A percentile compares a stretch with the other conserved stretches of the same genome.
Evolutionary conservation across 352 stramenopile species (phyloP).

Genomic region (Pythium volutum): DNA sequence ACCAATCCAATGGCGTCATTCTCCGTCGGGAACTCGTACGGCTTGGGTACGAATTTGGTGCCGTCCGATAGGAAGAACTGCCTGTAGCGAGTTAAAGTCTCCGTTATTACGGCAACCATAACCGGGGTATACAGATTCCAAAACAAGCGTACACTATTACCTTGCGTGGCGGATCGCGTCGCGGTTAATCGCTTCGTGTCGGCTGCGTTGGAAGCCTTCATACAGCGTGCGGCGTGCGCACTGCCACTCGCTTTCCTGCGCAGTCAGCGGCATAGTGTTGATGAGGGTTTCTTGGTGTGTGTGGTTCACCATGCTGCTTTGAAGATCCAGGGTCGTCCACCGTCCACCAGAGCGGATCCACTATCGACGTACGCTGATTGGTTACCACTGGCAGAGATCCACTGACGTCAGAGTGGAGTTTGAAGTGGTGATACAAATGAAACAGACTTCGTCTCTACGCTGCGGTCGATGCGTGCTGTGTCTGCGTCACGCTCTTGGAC

Average conservation of each 20-base stretch:
- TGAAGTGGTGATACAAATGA: no score
- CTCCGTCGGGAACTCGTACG: conserved; percentile 42
- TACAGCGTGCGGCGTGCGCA: conserved; percentile 18
- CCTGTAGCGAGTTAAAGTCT: neutral
- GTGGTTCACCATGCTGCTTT: neutral
- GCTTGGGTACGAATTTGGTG: conserved; percentile 39
- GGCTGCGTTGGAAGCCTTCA: conserved; percentile 15
- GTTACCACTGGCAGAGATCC: no score
- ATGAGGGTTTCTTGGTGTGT: neutral
- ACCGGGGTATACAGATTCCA: neutral
- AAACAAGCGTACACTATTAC: neutral
- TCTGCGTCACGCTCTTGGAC: no score
- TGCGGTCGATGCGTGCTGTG: no score
- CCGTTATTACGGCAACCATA: neutral
- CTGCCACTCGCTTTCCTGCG: conserved; percentile 19
- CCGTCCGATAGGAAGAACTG: conserved; percentile 25
- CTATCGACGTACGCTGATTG: no score
- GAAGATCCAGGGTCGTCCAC: neutral
- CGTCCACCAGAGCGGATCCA: neutral
- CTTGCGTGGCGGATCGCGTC: conserved; percentile 23
- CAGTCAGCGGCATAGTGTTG: conserved; percentile 6
- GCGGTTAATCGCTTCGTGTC: conserved; percentile 16
- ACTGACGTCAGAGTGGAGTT: no score
- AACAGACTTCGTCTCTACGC: no score
- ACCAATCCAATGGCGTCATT: conserved; percentile 50